phyloP scores from a whole-genome alignment of 495 filamentous ascomycete genomes.

The Hypoxylon perforatum region DNA sequence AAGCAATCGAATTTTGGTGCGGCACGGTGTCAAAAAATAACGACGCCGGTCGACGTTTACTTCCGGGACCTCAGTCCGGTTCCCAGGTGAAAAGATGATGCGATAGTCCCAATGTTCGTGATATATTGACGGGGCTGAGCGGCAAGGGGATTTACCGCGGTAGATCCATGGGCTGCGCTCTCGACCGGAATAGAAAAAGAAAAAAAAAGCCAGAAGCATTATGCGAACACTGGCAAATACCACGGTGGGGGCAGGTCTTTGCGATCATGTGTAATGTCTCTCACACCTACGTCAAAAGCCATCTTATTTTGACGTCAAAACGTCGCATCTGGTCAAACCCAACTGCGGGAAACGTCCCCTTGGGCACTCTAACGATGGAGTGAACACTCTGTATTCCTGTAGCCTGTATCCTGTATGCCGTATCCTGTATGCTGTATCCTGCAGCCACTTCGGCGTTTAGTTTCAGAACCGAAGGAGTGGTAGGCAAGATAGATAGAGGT shows the following conservation, averaged over 20 bases:
- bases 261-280: constrained; percentile 33
- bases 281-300: constrained; percentile 12
- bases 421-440: background rate
- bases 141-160: constrained; percentile 21
- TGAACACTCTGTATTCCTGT: no score
- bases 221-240: constrained; percentile 9
- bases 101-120: background rate
- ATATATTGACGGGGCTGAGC: constrained; percentile 35
- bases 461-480: background rate
- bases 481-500: background rate
- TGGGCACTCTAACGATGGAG: background rate
- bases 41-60: no score
- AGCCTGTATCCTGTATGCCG: no score
- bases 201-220: constrained; percentile 2
- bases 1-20: no score
- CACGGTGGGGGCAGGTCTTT: constrained; percentile 33
- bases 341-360: background rate
- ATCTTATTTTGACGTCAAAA: constrained; percentile 21
- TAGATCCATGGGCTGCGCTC: constrained; percentile 9
- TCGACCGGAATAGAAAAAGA: no score
- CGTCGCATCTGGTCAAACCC: background rate
- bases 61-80: background rate
- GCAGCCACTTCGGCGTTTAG: constrained; percentile 18
- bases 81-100: background rate
- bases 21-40: no score